Conservation (phyloP, 495 filamentous ascomycete species). For the Tuber indicum region DNA sequence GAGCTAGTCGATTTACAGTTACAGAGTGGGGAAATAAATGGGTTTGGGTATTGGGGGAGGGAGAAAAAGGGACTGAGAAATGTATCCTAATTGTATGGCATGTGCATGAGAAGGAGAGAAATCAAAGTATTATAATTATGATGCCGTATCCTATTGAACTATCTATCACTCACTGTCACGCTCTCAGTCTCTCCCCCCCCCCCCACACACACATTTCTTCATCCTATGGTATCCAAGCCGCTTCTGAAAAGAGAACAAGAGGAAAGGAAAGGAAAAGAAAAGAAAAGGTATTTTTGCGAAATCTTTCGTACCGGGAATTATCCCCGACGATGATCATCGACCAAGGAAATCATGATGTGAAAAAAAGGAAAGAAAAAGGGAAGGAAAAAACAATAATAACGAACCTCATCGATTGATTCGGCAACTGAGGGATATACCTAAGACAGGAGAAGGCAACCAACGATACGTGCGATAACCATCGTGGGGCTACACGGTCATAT, state of each 20-base stretch:
- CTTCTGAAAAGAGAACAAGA: conserved; percentile 12
- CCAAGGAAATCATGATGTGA: conserved; percentile 10
- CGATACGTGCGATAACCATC: neutral
- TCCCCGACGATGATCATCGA: conserved; percentile 29
- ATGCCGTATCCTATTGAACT: neutral
- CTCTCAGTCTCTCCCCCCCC: neutral
- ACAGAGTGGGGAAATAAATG: neutral
- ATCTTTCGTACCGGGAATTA: conserved; percentile 17
- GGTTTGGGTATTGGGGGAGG: neutral
- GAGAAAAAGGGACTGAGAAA: neutral
- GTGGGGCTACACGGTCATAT: conserved; percentile 1
- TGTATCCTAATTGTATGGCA: neutral
- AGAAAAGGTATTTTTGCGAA: neutral
- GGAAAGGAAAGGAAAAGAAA: neutral
- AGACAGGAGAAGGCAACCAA: conserved; percentile 5
- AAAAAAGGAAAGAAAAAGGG: neutral
- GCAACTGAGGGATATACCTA: neutral
- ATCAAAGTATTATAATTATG: neutral
- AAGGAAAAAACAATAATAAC: neutral
- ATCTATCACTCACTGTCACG: neutral
- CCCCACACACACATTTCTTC: conserved; percentile 3
- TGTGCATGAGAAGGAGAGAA: neutral
- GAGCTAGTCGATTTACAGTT: neutral
- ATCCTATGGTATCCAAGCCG: conserved; percentile 19
- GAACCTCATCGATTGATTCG: neutral